Base-by-base conservation (phyloP, 2,329 filamentous ascomycete genomes). In the Drechslerella coelobrocha region DNA sequence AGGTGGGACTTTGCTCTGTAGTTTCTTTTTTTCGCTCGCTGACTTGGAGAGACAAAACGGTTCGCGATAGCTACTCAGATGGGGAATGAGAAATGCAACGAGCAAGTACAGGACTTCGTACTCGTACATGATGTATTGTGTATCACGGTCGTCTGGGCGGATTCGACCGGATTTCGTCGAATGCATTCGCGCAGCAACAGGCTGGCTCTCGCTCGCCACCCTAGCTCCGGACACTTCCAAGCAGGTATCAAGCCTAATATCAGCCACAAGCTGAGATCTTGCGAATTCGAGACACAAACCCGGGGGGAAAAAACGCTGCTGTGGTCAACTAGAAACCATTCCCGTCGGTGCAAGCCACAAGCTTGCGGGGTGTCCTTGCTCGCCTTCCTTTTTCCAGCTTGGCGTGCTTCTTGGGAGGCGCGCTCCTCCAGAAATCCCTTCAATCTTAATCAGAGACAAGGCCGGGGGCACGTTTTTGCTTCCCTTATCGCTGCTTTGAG, bases 361-460 rank as follows among this genome's bases (percentile, higher is more conserved):
- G 50, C 59, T 69, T 71, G 66, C 66, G 66, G 66, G 66, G 59
- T 48, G 45, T 14, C 65, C 59, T 34, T 61, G 55, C 51, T 47
- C 55, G 50, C 65, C 51, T 31, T 21, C 51, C 62, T 61, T 53
- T 56, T 61, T 51, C 50, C 55, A 45, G 39, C 51, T 39, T 31
- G 63, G 57, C 56, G 31, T 57, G 61, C 27, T 54, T 52, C 53
- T 60, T 59, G 53, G 47, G 59, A 71, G 66, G 66, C 66, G 66
- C 66, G 66, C 66, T 71, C 66, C 66, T 71, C 66, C 66, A 71
- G 66, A 71, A 71, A 63, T 60, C 66, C 66, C 53, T 71, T 71
- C 66, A 71, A 69, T 71, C 48, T 71, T 63, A 71, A 71, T 71
- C 66, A 63, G 59, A 71, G 53, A 63, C 59, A 63, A 56, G 53